Conservation (phyloP, 805 yeast genomes). For the Maudiozyma turicensis region DNA sequence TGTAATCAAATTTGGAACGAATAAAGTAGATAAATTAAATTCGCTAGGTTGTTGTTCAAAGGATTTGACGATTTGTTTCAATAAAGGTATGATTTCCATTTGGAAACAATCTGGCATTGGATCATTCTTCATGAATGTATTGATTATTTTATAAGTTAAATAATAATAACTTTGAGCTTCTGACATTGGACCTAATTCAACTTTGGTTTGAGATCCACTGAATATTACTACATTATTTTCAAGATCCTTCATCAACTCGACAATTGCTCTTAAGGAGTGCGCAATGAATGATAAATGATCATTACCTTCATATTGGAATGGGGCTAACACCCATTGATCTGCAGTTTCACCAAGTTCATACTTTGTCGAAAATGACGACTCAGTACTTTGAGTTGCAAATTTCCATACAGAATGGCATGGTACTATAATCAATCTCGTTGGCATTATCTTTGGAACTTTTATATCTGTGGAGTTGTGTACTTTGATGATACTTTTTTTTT, state of each 20-base stretch:
- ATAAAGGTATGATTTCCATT: no score
- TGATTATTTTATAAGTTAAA: slow-evolving; percentile 31
- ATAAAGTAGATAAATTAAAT: slow-evolving; percentile 4
- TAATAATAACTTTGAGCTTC: slow-evolving; percentile 52
- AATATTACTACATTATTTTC: slow-evolving; percentile 33
- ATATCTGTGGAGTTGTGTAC: not conserved
- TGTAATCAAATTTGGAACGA: slow-evolving; percentile 22
- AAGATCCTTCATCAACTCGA: slow-evolving; percentile 26
- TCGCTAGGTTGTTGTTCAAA: not conserved
- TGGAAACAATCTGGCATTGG: no score
- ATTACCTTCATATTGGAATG: slow-evolving; percentile 58
- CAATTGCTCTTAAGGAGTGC: slow-evolving; percentile 44
- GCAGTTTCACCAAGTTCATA: slow-evolving; percentile 35
- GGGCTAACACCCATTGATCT: slow-evolving; percentile 56
- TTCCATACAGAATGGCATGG: slow-evolving; percentile 64
- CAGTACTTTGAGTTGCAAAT: not conserved
- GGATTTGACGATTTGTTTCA: no score
- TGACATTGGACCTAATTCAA: slow-evolving; percentile 41
- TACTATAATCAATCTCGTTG: slow-evolving; percentile 34
- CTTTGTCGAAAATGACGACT: not conserved
- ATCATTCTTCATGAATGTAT: not conserved
- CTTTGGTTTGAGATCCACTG: slow-evolving; percentile 69
- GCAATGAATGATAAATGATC: slow-evolving; percentile 59
- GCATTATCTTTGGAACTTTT: not conserved
- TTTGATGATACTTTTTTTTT: not conserved